These are phyloP conservation scores for Fraxinus velutina DNA, from an alignment of 305 asterid species.

Conservation along the genomic window DNA sequence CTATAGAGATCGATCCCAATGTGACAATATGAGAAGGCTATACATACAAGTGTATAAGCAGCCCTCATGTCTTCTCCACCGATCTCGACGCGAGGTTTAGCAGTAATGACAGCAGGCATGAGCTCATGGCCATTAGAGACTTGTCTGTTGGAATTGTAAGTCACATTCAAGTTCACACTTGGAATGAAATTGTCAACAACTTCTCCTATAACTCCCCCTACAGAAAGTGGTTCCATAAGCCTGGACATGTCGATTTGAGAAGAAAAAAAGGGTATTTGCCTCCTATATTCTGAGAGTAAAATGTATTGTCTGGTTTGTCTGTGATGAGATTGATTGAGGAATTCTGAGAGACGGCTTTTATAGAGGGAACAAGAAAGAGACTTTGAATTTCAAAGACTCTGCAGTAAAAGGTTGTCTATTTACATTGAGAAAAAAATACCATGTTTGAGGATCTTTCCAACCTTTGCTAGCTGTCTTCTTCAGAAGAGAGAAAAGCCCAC, in stretches of 20 bases:
- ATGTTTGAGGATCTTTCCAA: slow-evolving; percentile 36
- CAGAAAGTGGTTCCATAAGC: slow-evolving; percentile 43
- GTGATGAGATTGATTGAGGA: slow-evolving; percentile 20
- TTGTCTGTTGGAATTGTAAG: slow-evolving; percentile 47
- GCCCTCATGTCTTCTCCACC: slow-evolving; percentile 80
- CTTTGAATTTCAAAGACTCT: slow-evolving; percentile 34
- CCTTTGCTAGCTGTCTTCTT: slow-evolving; percentile 21
- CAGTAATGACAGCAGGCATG: slow-evolving; percentile 54
- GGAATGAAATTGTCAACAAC: slow-evolving; percentile 67
- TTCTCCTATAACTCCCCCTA: slow-evolving; percentile 85
- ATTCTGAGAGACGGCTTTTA: slow-evolving; percentile 19
- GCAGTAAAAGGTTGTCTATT: slow-evolving; percentile 25
- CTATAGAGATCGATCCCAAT: neutral
- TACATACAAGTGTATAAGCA: slow-evolving; percentile 75
- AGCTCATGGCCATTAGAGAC: slow-evolving; percentile 78
- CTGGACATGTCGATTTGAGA: slow-evolving; percentile 33
- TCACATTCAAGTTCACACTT: slow-evolving; percentile 55
- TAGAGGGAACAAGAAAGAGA: slow-evolving; percentile 21
- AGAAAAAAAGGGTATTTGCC: neutral
- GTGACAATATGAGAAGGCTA: neutral
- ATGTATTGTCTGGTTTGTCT: neutral
- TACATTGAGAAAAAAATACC: slow-evolving; percentile 15
- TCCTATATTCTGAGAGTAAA: neutral
- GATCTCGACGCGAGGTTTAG: slow-evolving; percentile 65
- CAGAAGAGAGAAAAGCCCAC: slow-evolving; percentile 22